These are phyloP conservation scores for Wilcoxina mikolae DNA, from an alignment of 495 filamentous ascomycete species.

Conservation along the genomic window DNA sequence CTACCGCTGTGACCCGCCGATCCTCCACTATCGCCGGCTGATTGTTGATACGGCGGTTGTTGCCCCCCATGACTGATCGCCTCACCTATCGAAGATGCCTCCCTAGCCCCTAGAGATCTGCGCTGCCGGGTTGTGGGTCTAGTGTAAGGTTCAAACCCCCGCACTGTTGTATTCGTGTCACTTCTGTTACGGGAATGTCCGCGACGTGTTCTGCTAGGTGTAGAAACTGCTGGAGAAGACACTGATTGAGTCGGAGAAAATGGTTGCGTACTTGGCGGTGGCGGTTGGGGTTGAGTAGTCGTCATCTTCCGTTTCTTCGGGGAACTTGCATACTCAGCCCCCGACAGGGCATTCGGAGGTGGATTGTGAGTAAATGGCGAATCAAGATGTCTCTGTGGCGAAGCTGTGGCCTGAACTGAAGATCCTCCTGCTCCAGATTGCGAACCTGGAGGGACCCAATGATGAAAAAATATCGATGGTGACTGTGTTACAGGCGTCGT, in stretches of 20 bases:
- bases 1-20: slow-evolving; percentile 4
- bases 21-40: slow-evolving; percentile 10
- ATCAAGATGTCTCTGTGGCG: slow-evolving; percentile 39
- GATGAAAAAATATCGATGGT: slow-evolving; percentile 76
- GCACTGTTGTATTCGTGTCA: slow-evolving; percentile 39
- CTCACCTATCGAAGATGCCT: neutral
- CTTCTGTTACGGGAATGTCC: slow-evolving; percentile 57
- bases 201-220: slow-evolving; percentile 44
- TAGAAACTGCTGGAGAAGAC: slow-evolving; percentile 40
- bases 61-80: neutral
- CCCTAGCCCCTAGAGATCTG: slow-evolving; percentile 29
- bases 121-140: slow-evolving; percentile 32
- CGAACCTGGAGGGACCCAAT: slow-evolving; percentile 68
- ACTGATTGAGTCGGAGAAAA: slow-evolving; percentile 41
- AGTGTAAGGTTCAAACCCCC: slow-evolving; percentile 30
- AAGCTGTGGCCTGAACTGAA: slow-evolving; percentile 47
- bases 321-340: slow-evolving; percentile 42
- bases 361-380: slow-evolving; percentile 40
- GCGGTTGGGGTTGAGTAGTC: slow-evolving; percentile 38
- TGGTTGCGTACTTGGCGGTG: slow-evolving; percentile 27
- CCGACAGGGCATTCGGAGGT: slow-evolving; percentile 32
- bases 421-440: slow-evolving; percentile 34
- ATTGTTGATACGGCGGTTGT: slow-evolving; percentile 3
- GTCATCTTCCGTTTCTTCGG: slow-evolving; percentile 62
- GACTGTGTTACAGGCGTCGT: slow-evolving; percentile 29